Evolutionary conservation across 2,329 filamentous ascomycete species (phyloP).

Genomic region (Botrytis byssoidea): DNA sequence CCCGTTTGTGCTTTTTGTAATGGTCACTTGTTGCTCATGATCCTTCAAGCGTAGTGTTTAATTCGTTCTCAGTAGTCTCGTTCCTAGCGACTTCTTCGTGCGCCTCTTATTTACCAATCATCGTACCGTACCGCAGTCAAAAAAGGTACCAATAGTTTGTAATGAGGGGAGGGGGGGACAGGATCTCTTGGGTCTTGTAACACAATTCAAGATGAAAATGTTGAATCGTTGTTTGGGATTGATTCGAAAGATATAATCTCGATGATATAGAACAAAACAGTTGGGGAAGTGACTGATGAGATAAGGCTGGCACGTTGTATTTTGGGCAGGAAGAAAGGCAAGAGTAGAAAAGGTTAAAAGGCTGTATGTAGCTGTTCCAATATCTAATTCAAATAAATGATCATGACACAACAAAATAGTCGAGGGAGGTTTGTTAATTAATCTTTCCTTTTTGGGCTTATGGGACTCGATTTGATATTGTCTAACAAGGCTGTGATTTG

Average conservation of each 20-base stretch:
- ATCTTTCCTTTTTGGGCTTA: neutral
- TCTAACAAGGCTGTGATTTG: no score
- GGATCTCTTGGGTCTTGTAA: no score
- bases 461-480: neutral
- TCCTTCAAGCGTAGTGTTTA: constrained; percentile 10
- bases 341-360: neutral
- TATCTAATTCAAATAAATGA: neutral
- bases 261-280: no score
- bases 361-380: neutral
- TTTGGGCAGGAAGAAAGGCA: neutral
- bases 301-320: neutral
- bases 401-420: neutral
- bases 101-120: neutral
- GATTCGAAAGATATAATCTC: neutral
- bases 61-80: neutral
- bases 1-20: constrained; percentile 1
- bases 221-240: neutral
- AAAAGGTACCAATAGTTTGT: neutral
- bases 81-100: neutral
- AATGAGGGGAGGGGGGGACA: neutral
- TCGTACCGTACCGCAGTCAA: neutral
- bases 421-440: neutral
- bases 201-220: neutral
- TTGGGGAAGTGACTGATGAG: neutral
- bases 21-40: constrained; percentile 5